Percentiles rank a stretch among this genome's conserved stretches.
These are phyloP conservation scores for Immersiella caudata DNA, from an alignment of 495 filamentous ascomycete species.

Conservation along the genomic window DNA sequence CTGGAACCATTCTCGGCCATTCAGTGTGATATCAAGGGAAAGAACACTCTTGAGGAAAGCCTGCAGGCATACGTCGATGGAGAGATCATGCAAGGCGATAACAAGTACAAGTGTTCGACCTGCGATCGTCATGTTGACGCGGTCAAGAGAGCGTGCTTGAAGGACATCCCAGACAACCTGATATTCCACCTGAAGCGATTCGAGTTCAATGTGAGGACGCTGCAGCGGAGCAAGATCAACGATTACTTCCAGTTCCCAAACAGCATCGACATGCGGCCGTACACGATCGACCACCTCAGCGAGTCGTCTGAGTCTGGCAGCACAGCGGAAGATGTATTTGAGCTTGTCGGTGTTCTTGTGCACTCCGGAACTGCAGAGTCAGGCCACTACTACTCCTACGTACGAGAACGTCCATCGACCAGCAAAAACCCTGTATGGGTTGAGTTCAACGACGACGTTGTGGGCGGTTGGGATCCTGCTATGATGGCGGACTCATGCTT, in stretches of 20 bases:
- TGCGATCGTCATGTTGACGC: conserved; percentile 92
- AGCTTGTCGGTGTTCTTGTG: conserved; percentile 89
- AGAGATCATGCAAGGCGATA: conserved; percentile 96
- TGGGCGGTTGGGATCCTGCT: conserved; percentile 71
- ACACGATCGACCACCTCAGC: conserved; percentile 84
- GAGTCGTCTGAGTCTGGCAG: conserved; percentile 53
- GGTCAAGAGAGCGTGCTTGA: conserved; percentile 90
- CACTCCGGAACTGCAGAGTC: conserved; percentile 92
- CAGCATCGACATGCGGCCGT: conserved; percentile 85
- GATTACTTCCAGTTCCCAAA: conserved; percentile 88
- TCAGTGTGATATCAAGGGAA: conserved; percentile 96
- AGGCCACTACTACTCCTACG: conserved; percentile 96
- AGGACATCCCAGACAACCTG: conserved; percentile 90
- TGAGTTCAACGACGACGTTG: conserved; percentile 89
- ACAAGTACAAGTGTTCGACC: conserved; percentile 95
- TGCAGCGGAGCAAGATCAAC: conserved; percentile 91
- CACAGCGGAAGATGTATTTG: conserved; percentile 71
- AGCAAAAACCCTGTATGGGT: conserved; percentile 66
- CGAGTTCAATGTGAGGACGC: conserved; percentile 85
- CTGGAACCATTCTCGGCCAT: conserved; percentile 93
- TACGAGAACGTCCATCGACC: conserved; percentile 72
- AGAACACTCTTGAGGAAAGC: conserved; percentile 79
- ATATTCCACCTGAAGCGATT: conserved; percentile 98
- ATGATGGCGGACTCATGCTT: conserved; percentile 77
- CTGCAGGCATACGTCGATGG: conserved; percentile 92